Conservation (phyloP, 371 early-diverging fungal species). For the Apophysomyces ossiformis region DNA sequence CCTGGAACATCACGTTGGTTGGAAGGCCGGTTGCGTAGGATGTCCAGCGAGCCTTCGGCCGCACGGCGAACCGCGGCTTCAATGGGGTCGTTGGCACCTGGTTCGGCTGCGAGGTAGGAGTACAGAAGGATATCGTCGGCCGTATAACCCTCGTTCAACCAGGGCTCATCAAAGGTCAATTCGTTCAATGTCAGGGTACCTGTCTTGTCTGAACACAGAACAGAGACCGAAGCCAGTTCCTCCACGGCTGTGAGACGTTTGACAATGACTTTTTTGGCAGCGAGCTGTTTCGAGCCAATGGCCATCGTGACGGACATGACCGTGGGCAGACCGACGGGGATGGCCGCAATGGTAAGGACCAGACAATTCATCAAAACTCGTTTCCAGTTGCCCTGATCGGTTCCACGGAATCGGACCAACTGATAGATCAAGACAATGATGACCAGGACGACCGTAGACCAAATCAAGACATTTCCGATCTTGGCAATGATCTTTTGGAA, state of each 20-base stretch:
- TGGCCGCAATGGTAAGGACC: conserved; percentile 89
- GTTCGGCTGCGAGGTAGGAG: conserved; percentile 88
- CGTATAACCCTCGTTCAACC: conserved; percentile 71
- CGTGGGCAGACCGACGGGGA: conserved; percentile 94
- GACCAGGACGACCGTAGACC: conserved; percentile 76
- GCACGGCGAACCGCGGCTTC: conserved; percentile 90
- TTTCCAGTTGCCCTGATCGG: conserved; percentile 37
- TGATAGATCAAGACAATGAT: conserved; percentile 78
- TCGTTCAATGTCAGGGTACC: conserved; percentile 94
- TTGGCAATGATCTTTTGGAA: conserved; percentile 86
- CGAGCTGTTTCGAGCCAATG: conserved; percentile 88
- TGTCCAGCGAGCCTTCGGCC: conserved; percentile 87
- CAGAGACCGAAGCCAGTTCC: conserved; percentile 91
- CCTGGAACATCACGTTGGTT: conserved; percentile 75
- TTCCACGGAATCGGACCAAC: conserved; percentile 35
- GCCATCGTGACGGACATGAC: conserved; percentile 97
- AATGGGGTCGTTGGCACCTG: conserved; percentile 92
- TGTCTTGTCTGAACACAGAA: conserved; percentile 96
- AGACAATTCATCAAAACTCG: conserved; percentile 70
- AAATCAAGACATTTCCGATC: conserved; percentile 84
- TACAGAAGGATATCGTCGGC: conserved; percentile 86
- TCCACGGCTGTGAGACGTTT: conserved; percentile 94
- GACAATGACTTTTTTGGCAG: conserved; percentile 92
- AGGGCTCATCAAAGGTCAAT: conserved; percentile 89
- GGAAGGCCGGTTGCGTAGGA: conserved; percentile 81